A percentile compares a stretch with the other conserved stretches of the same genome.
Conservation (phyloP, 371 early-diverging fungal species). For the Zopfochytrium polystomum region DNA sequence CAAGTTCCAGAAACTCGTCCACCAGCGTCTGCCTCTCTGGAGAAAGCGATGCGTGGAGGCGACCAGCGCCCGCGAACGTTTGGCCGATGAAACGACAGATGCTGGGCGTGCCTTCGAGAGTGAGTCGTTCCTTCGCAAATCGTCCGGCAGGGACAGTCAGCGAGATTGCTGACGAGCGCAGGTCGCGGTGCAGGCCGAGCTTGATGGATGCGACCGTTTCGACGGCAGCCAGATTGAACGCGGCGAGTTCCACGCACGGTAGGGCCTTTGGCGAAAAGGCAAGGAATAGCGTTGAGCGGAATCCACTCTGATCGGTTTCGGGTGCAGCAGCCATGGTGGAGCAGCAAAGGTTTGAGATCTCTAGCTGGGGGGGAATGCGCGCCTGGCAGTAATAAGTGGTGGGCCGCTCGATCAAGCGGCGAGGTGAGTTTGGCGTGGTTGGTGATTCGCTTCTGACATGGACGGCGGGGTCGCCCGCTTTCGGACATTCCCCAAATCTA, state of each 20-base stretch:
- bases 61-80: conserved; percentile 12
- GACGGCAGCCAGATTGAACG: conserved; percentile 27
- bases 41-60: conserved; percentile 15
- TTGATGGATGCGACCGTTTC: not conserved
- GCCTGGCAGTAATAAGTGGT: no score
- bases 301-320: not conserved
- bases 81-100: conserved; percentile 38
- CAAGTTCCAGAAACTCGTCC: conserved; percentile 33
- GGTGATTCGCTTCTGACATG: no score
- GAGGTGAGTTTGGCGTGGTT: no score
- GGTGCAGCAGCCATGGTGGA: not conserved
- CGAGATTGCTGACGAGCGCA: conserved; percentile 16
- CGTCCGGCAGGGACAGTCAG: conserved; percentile 36
- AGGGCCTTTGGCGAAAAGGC: conserved; percentile 32
- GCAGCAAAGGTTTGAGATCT: no score
- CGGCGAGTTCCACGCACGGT: conserved; percentile 44
- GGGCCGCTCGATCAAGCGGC: no score
- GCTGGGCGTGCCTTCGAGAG: conserved; percentile 31
- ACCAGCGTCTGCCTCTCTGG: conserved; percentile 24
- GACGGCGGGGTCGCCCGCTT: no score
- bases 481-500: no score
- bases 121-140: conserved; percentile 11
- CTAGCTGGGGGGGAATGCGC: no score
- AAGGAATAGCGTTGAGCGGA: conserved; percentile 31
- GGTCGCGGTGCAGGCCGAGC: conserved; percentile 32